These are phyloP conservation scores for Epichloe sp. DNA, from an alignment of 2,329 filamentous ascomycete genomes.

Conservation along the genomic window DNA sequence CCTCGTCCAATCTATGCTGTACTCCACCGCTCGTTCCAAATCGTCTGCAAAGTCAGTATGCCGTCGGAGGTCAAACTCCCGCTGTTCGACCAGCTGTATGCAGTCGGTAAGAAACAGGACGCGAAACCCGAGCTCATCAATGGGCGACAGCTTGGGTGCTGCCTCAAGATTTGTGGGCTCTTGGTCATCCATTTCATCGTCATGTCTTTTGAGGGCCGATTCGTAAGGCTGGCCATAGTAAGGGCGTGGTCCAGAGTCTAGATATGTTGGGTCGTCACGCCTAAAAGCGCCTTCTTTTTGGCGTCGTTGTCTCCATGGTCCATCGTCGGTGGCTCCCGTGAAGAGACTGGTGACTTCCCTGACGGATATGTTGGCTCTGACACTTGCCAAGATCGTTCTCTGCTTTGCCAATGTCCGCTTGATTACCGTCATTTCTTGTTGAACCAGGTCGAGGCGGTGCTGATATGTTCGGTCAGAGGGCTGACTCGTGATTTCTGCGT, in stretches of 20 bases:
- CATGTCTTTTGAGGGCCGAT: not conserved
- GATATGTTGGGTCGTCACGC: not conserved
- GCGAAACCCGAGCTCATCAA: constrained; percentile 23
- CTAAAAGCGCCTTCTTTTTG: not conserved
- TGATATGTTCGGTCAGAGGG: constrained; percentile 28
- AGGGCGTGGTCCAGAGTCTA: not conserved
- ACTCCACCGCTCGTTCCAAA: constrained; percentile 17
- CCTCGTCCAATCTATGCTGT: constrained; percentile 27
- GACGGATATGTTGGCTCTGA: constrained; percentile 12
- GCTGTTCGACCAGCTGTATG: constrained; percentile 22
- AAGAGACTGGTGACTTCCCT: constrained; percentile 9
- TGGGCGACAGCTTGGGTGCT: constrained; percentile 22
- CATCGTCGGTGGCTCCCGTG: constrained; percentile 6
- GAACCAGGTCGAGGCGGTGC: constrained; percentile 25
- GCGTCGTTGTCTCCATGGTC: not conserved
- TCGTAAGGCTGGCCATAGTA: not conserved
- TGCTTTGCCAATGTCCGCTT: constrained; percentile 22
- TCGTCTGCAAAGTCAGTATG: constrained; percentile 18
- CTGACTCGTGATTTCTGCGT: constrained; percentile 2
- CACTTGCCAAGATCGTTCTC: constrained; percentile 15
- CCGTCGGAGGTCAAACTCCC: constrained; percentile 20
- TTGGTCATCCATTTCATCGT: constrained; percentile 11
- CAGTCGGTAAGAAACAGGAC: constrained; percentile 27
- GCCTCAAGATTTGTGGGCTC: constrained; percentile 15
- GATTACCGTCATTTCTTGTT: constrained; percentile 28